Evolutionary conservation across 257 asterid genomes (phyloP).

Genomic region (Vinca minor): DNA sequence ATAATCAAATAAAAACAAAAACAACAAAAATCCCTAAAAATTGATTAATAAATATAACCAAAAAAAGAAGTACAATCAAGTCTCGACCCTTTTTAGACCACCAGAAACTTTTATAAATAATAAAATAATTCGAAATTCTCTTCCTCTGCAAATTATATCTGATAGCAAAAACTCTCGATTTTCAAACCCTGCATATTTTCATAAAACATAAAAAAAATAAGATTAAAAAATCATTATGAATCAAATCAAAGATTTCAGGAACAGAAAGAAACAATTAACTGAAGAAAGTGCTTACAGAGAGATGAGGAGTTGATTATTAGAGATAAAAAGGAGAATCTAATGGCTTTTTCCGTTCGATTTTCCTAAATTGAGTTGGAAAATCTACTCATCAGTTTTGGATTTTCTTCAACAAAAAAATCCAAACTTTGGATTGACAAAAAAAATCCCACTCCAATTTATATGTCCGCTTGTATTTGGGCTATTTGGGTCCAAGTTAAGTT

Average conservation of each 20-base stretch:
- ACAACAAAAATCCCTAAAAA: neutral
- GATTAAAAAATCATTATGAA: neutral
- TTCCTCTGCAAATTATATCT: constrained; percentile 1
- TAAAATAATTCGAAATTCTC: constrained; percentile 8
- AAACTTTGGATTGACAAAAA: too few species aligned
- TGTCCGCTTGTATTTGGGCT: too few species aligned
- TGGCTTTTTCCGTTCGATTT: neutral
- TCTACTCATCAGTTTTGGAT: too few species aligned
- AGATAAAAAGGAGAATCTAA: neutral
- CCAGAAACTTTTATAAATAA: constrained; percentile 10
- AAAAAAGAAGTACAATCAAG: constrained; percentile 9
- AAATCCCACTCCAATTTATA: too few species aligned
- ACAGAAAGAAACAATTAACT: too few species aligned
- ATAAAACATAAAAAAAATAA: neutral
- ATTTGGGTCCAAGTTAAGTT: too few species aligned
- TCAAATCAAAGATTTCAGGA: neutral
- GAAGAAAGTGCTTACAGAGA: neutral
- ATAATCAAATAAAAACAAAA: neutral
- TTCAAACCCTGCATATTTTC: constrained; percentile 13
- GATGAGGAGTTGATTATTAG: neutral
- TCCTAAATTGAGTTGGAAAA: too few species aligned
- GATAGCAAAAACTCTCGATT: too few species aligned
- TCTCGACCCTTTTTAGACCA: constrained; percentile 9
- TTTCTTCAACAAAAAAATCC: too few species aligned
- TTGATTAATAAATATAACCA: constrained; percentile 7